Percentiles rank a stretch among this genome's conserved stretches.
phyloP scores from a whole-genome alignment of 2,329 filamentous ascomycete species.

The Cercospora sp. region DNA sequence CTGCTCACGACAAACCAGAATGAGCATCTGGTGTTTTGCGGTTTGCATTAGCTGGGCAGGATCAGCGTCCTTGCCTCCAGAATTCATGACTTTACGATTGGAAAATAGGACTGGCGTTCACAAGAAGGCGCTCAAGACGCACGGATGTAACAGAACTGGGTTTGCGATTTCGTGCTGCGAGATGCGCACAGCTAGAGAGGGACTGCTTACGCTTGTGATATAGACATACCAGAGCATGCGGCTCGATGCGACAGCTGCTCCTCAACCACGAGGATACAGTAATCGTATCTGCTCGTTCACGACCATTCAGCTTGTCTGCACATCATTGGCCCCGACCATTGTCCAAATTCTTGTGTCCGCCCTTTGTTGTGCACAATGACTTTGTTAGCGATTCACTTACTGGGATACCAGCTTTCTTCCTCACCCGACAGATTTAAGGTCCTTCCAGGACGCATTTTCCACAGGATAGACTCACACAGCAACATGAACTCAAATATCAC shows the following conservation, averaged over 20 bases:
- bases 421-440: neutral
- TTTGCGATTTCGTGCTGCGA: neutral
- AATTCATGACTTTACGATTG: conserved; percentile 6
- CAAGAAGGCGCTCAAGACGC: neutral
- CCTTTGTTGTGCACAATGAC: neutral
- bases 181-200: neutral
- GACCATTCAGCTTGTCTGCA: neutral
- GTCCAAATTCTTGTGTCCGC: neutral
- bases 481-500: neutral
- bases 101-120: neutral
- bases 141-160: conserved; percentile 1
- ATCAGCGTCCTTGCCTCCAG: neutral
- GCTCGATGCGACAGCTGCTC: neutral
- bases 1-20: conserved; percentile 37
- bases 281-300: neutral
- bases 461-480: neutral
- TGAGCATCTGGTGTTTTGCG: neutral
- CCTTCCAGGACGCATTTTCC: neutral
- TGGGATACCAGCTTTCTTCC: neutral
- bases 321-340: neutral
- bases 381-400: neutral
- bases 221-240: neutral
- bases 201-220: neutral
- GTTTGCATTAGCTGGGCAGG: neutral
- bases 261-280: neutral